phyloP scores from a whole-genome alignment of 805 yeast species.

The Candida sphagnicola region DNA sequence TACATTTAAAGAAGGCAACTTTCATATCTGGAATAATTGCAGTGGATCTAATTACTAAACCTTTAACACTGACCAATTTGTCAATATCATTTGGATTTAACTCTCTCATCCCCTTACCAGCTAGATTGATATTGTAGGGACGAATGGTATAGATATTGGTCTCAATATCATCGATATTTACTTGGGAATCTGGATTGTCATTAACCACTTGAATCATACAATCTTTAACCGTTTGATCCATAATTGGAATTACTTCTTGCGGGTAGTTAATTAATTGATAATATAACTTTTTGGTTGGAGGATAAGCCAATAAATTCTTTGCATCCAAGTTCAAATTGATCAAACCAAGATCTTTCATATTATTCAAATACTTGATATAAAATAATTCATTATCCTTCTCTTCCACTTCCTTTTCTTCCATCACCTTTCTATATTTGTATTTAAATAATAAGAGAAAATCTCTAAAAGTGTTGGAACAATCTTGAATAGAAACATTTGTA shows the following conservation, averaged over 20 bases:
- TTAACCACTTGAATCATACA: conserved; percentile 72
- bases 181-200: conserved; percentile 32
- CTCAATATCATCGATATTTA: conserved; percentile 66
- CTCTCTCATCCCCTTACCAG: conserved; percentile 79
- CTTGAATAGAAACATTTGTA: conserved; percentile 90
- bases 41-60: conserved; percentile 83
- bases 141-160: conserved; percentile 80
- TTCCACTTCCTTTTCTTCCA: conserved; percentile 36
- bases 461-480: conserved; percentile 75
- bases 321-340: conserved; percentile 85
- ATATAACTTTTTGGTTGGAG: conserved; percentile 73
- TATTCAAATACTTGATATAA: conserved; percentile 69
- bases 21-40: conserved; percentile 97
- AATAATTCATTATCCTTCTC: conserved; percentile 66
- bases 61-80: conserved; percentile 86
- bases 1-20: conserved; percentile 92
- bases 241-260: conserved; percentile 93
- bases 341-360: conserved; percentile 74
- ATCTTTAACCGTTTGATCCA: conserved; percentile 95
- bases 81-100: conserved; percentile 93
- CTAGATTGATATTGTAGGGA: conserved; percentile 75
- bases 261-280: conserved; percentile 89
- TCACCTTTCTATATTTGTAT: conserved; percentile 59
- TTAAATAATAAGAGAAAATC: conserved; percentile 83
- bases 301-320: conserved; percentile 69